Conservation (phyloP, 345 rosid species). For the Pelargonium nanum region DNA sequence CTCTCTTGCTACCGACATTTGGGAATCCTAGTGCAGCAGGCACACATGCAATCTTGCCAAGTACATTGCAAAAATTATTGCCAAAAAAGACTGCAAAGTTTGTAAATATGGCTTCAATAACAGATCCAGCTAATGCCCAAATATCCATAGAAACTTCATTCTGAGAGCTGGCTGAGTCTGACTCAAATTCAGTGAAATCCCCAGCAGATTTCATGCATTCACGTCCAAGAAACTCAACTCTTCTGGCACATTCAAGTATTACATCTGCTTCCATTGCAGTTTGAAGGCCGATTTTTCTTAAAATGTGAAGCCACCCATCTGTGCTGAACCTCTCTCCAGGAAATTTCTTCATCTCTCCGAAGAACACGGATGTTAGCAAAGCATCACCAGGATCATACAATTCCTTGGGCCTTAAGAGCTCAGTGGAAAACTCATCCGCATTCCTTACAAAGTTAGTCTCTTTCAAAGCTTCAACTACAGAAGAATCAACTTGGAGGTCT, state of each 20-base stretch:
- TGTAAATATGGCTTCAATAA: constrained; percentile 64
- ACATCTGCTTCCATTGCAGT: constrained; percentile 65
- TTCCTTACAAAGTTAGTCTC: constrained; percentile 69
- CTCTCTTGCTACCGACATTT: constrained; percentile 56
- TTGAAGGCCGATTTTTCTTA: constrained; percentile 70
- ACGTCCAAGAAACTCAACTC: constrained; percentile 60
- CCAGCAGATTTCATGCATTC: constrained; percentile 38
- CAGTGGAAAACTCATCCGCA: constrained; percentile 65
- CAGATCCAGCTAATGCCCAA: constrained; percentile 74
- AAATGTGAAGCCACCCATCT: constrained; percentile 77
- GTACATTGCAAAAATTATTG: constrained; percentile 60
- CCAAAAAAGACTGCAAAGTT: constrained; percentile 79
- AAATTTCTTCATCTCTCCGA: constrained; percentile 70
- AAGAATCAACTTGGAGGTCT: constrained; percentile 58
- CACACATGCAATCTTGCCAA: constrained; percentile 67
- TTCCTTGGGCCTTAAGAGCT: constrained; percentile 61
- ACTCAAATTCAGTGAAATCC: constrained; percentile 49
- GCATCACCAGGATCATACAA: constrained; percentile 84
- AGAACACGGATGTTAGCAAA: constrained; percentile 67
- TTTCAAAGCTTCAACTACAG: constrained; percentile 61
- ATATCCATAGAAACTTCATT: constrained; percentile 61
- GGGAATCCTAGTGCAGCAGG: constrained; percentile 89
- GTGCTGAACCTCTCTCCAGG: constrained; percentile 89
- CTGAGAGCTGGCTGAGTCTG: constrained; percentile 26
- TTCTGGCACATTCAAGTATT: constrained; percentile 80